Percentiles rank a stretch among this genome's conserved stretches.
These are phyloP conservation scores for Candida ficus DNA, from an alignment of 805 yeast genomes.

Conservation along the genomic window DNA sequence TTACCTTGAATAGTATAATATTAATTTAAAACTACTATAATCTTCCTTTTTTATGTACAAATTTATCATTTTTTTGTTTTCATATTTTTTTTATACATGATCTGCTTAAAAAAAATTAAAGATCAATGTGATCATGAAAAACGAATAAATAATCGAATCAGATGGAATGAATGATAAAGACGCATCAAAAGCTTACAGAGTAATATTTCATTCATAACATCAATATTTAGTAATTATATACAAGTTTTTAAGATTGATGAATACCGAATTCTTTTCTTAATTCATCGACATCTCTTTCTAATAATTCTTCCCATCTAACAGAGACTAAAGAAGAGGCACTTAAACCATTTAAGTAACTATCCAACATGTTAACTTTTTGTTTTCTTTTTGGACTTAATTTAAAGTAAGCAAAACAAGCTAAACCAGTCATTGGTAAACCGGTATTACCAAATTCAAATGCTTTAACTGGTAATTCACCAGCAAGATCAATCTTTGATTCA, in stretches of 20 bases:
- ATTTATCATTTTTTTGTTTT: too few species aligned
- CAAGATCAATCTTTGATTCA: slow-evolving; percentile 84
- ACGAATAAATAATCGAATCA: too few species aligned
- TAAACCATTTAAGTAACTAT: slow-evolving; percentile 71
- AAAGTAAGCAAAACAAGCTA: slow-evolving; percentile 84
- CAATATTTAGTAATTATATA: neutral
- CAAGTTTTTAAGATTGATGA: neutral
- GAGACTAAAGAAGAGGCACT: slow-evolving; percentile 73
- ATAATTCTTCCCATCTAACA: slow-evolving; percentile 85
- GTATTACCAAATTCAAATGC: slow-evolving; percentile 88
- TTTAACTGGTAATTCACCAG: slow-evolving; percentile 95
- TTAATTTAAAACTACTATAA: too few species aligned
- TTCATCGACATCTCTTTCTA: slow-evolving; percentile 68
- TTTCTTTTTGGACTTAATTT: slow-evolving; percentile 62
- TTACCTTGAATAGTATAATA: too few species aligned
- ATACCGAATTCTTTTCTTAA: slow-evolving; percentile 69
- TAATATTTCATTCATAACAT: neutral
- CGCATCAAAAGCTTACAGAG: too few species aligned
- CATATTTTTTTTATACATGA: too few species aligned
- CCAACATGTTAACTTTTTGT: slow-evolving; percentile 44
- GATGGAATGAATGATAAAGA: too few species aligned
- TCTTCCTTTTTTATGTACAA: too few species aligned
- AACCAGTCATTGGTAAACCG: slow-evolving; percentile 92
- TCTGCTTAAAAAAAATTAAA: too few species aligned
- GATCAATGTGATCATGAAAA: too few species aligned